These are phyloP conservation scores for Apiotrichum gracile DNA, from an alignment of 1,284 basidiomycete genomes.

Conservation along the genomic window DNA sequence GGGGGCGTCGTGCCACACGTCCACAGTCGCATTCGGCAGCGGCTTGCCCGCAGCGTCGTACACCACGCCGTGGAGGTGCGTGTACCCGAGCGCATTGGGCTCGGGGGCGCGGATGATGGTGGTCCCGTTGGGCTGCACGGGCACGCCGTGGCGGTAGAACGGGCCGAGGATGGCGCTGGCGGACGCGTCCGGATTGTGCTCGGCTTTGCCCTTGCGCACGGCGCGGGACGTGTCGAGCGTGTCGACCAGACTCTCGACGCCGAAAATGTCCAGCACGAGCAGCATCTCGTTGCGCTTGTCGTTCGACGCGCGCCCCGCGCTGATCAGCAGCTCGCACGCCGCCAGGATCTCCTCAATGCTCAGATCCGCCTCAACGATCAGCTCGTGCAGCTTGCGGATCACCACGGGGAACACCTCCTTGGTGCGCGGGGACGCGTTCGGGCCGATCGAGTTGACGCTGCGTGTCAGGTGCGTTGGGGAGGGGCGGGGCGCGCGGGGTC, in stretches of 20 bases:
- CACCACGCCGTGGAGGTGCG: slow-evolving; percentile 34
- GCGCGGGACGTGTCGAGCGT: slow-evolving; percentile 12
- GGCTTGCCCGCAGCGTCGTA: slow-evolving; percentile 35
- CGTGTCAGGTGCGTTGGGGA: background rate
- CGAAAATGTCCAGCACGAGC: slow-evolving; percentile 44
- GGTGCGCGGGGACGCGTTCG: slow-evolving; percentile 36
- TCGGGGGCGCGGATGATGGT: slow-evolving; percentile 33
- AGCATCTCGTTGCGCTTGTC: slow-evolving; percentile 46
- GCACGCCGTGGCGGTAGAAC: slow-evolving; percentile 26
- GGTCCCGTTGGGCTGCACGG: slow-evolving; percentile 31
- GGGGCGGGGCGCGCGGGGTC: background rate
- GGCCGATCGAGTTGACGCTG: slow-evolving; percentile 14
- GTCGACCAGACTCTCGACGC: slow-evolving; percentile 40
- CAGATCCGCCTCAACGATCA: slow-evolving; percentile 41
- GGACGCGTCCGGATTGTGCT: slow-evolving; percentile 13
- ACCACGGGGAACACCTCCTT: slow-evolving; percentile 39
- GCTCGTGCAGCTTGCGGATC: slow-evolving; percentile 39
- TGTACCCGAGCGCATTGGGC: slow-evolving; percentile 25
- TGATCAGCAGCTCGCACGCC: slow-evolving; percentile 41
- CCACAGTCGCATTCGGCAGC: slow-evolving; percentile 36
- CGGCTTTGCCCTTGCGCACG: slow-evolving; percentile 7
- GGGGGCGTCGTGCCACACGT: slow-evolving; percentile 43
- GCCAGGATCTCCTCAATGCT: slow-evolving; percentile 44
- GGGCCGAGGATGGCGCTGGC: slow-evolving; percentile 41
- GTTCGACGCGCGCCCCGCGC: slow-evolving; percentile 39